phyloP scores from a whole-genome alignment of 2,329 filamentous ascomycete species.

The Tolypocladium cylindrosporum region DNA sequence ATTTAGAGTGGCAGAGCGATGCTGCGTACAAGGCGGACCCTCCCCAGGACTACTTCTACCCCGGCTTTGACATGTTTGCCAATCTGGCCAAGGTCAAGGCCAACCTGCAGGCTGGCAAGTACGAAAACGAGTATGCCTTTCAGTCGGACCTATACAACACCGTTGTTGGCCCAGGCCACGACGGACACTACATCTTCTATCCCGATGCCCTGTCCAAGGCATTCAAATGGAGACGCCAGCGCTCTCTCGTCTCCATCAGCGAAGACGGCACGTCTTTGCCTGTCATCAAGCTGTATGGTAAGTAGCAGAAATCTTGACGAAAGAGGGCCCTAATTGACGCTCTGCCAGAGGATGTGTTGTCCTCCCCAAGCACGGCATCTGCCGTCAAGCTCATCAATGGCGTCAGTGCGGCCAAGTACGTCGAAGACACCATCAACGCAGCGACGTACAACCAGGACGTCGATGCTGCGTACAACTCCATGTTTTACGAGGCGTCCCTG shows the following conservation, averaged over 20 bases:
- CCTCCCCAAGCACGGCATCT: constrained; percentile 11
- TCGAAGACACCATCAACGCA: constrained; percentile 10
- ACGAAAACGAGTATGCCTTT: constrained; percentile 44
- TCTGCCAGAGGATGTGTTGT: constrained; percentile 8
- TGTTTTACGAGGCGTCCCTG: constrained; percentile 21
- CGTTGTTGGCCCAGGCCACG: constrained; percentile 41
- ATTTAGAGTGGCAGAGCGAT: constrained; percentile 37
- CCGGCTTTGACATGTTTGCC: constrained; percentile 35
- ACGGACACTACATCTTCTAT: constrained; percentile 46
- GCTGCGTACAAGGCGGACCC: constrained; percentile 39
- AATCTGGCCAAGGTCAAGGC: constrained; percentile 33
- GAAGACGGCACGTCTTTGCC: constrained; percentile 15
- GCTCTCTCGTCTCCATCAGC: constrained; percentile 30
- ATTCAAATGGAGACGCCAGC: constrained; percentile 6
- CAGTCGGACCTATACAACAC: constrained; percentile 42
- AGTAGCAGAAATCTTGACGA: background rate
- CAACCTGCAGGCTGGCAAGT: constrained; percentile 30
- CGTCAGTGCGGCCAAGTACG: constrained; percentile 10
- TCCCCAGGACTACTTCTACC: constrained; percentile 38
- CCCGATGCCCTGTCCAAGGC: constrained; percentile 6
- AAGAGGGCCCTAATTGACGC: background rate
- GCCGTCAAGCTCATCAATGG: constrained; percentile 17
- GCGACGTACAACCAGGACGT: constrained; percentile 13
- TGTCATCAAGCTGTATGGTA: constrained; percentile 11
- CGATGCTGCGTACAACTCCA: constrained; percentile 25